Conservation (phyloP, 2,329 filamentous ascomycete genomes). For the Tolypocladium amazonense region DNA sequence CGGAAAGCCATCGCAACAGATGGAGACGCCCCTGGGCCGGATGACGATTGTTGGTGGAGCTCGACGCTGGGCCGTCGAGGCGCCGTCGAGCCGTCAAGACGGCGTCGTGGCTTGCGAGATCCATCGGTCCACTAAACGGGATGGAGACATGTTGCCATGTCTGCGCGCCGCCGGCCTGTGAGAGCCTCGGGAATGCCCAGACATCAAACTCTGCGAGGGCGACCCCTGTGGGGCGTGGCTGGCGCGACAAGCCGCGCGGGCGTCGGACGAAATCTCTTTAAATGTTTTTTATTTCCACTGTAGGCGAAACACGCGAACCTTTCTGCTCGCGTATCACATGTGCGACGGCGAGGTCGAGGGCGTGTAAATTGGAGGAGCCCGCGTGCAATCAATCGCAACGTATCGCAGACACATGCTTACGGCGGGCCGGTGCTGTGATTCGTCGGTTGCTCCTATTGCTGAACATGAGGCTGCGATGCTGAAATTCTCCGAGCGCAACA, state of each 20-base stretch:
- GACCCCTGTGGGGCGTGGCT: neutral
- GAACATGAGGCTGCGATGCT: neutral
- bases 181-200: neutral
- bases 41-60: slow-evolving; percentile 7
- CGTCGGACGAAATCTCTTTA: neutral
- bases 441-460: neutral
- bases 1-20: slow-evolving; percentile 1
- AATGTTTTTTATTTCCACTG: neutral
- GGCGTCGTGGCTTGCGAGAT: slow-evolving; percentile 4
- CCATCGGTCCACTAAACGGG: slow-evolving; percentile 3
- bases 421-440: neutral
- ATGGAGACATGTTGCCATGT: neutral
- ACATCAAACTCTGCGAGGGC: neutral
- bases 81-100: neutral
- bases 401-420: neutral
- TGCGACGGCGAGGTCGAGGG: neutral
- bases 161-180: neutral
- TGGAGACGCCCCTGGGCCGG: slow-evolving; percentile 1
- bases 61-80: neutral
- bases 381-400: neutral
- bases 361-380: neutral
- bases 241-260: neutral
- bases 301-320: neutral
- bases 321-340: neutral
- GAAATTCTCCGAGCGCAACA: neutral